phyloP scores from a whole-genome alignment of 1,284 basidiomycete species.

The Trametes sp. region DNA sequence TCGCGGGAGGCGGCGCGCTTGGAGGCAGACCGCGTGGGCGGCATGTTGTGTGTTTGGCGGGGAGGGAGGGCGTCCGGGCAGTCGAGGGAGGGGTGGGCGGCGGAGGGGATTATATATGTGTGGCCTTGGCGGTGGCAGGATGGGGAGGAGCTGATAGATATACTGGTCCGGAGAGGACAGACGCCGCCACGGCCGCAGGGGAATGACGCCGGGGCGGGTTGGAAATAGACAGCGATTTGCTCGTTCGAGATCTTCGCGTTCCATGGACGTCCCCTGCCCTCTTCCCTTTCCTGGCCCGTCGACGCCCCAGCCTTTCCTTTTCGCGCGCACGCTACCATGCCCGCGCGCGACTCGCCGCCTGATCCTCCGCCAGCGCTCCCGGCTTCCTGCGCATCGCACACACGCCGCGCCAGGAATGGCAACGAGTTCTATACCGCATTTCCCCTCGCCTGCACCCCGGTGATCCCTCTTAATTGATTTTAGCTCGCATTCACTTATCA shows the following conservation, averaged over 20 bases:
- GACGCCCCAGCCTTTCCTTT: not conserved
- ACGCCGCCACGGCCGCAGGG: constrained; percentile 19
- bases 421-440: constrained; percentile 6
- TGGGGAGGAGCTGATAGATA: constrained; percentile 19
- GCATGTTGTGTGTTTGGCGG: constrained; percentile 15
- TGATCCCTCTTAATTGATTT: constrained; percentile 12
- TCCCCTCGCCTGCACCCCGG: not conserved
- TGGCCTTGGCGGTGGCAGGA: constrained; percentile 16
- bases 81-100: not conserved
- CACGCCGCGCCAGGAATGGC: not conserved
- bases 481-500: constrained; percentile 8
- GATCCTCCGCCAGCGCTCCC: not conserved
- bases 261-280: constrained; percentile 1
- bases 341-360: constrained; percentile 1
- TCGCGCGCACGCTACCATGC: constrained; percentile 3
- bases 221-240: constrained; percentile 32
- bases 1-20: constrained; percentile 3
- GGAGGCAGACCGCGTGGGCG: constrained; percentile 20
- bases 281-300: not conserved
- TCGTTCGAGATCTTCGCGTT: constrained; percentile 30
- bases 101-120: constrained; percentile 18
- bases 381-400: constrained; percentile 9
- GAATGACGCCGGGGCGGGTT: constrained; percentile 17
- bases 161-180: constrained; percentile 11
- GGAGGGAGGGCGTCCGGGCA: constrained; percentile 6